Evolutionary conservation across 352 stramenopile genomes (phyloP), one percentile per base, ranked within the genome.

Genomic region (Phytopythium kandeliae): DNA sequence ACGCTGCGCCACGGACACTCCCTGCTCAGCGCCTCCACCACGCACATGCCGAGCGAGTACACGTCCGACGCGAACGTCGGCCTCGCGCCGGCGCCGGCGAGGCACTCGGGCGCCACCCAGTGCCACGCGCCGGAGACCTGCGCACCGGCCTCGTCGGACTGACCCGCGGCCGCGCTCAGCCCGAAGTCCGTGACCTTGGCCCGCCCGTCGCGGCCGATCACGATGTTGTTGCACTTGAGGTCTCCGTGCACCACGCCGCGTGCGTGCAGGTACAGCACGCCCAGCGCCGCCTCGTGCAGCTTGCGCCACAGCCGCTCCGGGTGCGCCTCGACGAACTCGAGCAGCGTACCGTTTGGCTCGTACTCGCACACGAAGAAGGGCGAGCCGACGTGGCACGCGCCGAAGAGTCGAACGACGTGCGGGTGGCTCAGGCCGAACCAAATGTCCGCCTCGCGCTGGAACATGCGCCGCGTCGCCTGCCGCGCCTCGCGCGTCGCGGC

Each of bases 201-300:
- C 25, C 41, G n/a, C 2, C 52, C 52, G 10, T 65, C 57, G 12
- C 36, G 57, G 1, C 58, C 58, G 9, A 65, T n/a, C 9, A 72
- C 49, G 43, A 72, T 62, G 34, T 69, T 72, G 56, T 69, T 60
- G 26, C 64, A 66, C 52, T 72, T 96, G 8, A 96, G 60, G 51
- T 96, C 85, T 4, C 78, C 65, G 47, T 96, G 86, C 9, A 95
- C 57, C 3, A 87, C 49, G 7, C 24, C 12, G 45, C 55, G 45
- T 43, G 49, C 13, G 22, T 57, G 65, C 81, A 84, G 21, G 85
- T 60, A 92, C 26, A 51, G 28, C 0, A 95, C 50, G 7, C 78
- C 85, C 17, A 68, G 38, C 1, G 62, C 62, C 3, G 58, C 49
- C 16, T 77, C 58, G 25, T 53, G 51, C 46, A 74, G 13, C 28